A percentile compares a stretch with the other conserved stretches of the same genome.
Evolutionary conservation across 1,284 basidiomycete species (phyloP).

Genomic region (Cystobasidiaceae sp.): DNA sequence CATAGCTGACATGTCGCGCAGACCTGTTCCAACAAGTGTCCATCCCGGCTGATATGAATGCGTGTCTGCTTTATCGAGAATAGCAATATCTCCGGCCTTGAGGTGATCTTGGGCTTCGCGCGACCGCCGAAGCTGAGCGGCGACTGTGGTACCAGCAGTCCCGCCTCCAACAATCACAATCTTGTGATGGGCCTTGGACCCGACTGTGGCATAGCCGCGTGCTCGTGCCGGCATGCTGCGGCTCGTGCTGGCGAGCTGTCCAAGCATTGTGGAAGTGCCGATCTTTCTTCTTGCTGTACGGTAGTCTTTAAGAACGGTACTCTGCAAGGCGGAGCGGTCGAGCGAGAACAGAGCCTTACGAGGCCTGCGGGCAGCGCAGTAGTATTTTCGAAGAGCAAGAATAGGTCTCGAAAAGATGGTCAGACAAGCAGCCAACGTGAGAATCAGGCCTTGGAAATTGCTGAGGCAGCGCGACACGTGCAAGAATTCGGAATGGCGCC

Average conservation of each 20-base stretch:
- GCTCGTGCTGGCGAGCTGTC: not conserved
- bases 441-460: not conserved
- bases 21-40: constrained; percentile 87
- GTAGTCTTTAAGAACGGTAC: too few species aligned
- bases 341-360: too few species aligned
- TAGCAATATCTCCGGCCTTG: constrained; percentile 68
- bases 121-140: constrained; percentile 59
- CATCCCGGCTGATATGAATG: constrained; percentile 65
- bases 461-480: not conserved
- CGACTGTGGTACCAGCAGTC: constrained; percentile 46
- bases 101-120: constrained; percentile 65
- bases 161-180: constrained; percentile 48
- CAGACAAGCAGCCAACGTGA: too few species aligned
- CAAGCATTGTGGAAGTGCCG: not conserved
- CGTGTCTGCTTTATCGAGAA: constrained; percentile 68
- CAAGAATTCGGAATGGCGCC: not conserved
- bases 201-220: constrained; percentile 19
- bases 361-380: too few species aligned
- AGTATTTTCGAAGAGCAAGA: too few species aligned
- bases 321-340: too few species aligned
- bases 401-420: too few species aligned
- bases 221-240: not conserved
- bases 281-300: too few species aligned
- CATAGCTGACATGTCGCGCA: constrained; percentile 62
- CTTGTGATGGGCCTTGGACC: constrained; percentile 32